phyloP scores from a whole-genome alignment of 2,329 filamentous ascomycete species.

The Sclerotinia minor region DNA sequence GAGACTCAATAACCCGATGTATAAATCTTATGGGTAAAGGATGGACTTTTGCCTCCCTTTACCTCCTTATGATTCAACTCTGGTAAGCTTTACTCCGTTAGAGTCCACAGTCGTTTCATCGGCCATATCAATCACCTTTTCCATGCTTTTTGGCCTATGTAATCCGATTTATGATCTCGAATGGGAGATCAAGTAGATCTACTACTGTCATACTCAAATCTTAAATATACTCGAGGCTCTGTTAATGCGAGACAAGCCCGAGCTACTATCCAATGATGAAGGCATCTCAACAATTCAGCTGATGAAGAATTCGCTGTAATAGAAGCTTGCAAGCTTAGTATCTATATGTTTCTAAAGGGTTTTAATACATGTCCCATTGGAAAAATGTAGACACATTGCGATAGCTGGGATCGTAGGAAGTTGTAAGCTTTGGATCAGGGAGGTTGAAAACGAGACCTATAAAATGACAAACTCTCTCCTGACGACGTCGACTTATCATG shows the following conservation, averaged over 20 bases:
- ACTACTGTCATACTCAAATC: no score
- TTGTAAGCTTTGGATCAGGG: neutral
- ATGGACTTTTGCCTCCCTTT: neutral
- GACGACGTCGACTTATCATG: neutral
- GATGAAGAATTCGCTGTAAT: neutral
- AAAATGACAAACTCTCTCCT: neutral
- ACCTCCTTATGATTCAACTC: neutral
- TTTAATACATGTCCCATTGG: neutral
- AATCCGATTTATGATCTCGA: no score
- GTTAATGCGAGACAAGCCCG: no score
- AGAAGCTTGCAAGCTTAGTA: neutral
- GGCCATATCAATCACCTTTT: no score
- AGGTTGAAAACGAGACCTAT: no score
- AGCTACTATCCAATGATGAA: no score
- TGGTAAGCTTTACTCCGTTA: no score
- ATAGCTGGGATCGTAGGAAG: neutral
- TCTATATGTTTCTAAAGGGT: neutral
- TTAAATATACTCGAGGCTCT: no score
- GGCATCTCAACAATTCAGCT: no score
- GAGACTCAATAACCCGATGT: neutral
- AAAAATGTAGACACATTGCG: neutral
- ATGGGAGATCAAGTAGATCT: no score
- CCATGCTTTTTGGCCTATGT: no score
- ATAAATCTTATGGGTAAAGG: neutral
- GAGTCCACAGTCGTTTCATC: no score